phyloP scores from a whole-genome alignment of 1,284 basidiomycete species.

The Takashimella tepidaria region DNA sequence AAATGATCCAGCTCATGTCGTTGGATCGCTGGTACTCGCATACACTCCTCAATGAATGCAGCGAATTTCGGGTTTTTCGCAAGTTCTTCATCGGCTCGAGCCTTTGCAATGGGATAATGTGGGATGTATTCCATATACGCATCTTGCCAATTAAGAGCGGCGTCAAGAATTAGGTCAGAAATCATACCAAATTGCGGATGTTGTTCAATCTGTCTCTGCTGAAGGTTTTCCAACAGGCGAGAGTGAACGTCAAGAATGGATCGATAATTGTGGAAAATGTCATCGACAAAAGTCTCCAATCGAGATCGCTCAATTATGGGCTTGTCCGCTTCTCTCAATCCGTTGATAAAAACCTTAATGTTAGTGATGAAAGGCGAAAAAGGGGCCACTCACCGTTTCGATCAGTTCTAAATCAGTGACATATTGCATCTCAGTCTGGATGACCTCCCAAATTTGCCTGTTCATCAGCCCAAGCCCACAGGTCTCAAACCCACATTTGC shows the following conservation, averaged over 20 bases:
- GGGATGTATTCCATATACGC: conserved; percentile 90
- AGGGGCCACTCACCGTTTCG: conserved; percentile 56
- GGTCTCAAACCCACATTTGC: conserved; percentile 63
- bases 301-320: conserved; percentile 69
- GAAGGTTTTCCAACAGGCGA: conserved; percentile 75
- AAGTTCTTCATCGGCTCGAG: conserved; percentile 83
- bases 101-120: conserved; percentile 89
- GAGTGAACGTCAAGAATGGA: conserved; percentile 63
- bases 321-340: conserved; percentile 66
- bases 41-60: conserved; percentile 61
- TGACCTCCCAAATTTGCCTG: conserved; percentile 85
- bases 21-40: conserved; percentile 46
- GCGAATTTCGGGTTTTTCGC: conserved; percentile 72
- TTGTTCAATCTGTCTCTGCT: conserved; percentile 82
- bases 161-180: conserved; percentile 79
- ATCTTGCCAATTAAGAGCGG: conserved; percentile 85
- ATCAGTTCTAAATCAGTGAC: conserved; percentile 88
- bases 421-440: conserved; percentile 93
- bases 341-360: conserved; percentile 55
- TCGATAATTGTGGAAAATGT: conserved; percentile 84
- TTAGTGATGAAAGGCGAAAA: conserved; percentile 1
- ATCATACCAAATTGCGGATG: conserved; percentile 78
- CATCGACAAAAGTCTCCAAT: conserved; percentile 71
- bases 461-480: conserved; percentile 35
- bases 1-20: conserved; percentile 81